A percentile compares a stretch with the other conserved stretches of the same genome.
These are phyloP conservation scores for Diaporthe batatas DNA, from an alignment of 2,329 filamentous ascomycete species.

Conservation along the genomic window DNA sequence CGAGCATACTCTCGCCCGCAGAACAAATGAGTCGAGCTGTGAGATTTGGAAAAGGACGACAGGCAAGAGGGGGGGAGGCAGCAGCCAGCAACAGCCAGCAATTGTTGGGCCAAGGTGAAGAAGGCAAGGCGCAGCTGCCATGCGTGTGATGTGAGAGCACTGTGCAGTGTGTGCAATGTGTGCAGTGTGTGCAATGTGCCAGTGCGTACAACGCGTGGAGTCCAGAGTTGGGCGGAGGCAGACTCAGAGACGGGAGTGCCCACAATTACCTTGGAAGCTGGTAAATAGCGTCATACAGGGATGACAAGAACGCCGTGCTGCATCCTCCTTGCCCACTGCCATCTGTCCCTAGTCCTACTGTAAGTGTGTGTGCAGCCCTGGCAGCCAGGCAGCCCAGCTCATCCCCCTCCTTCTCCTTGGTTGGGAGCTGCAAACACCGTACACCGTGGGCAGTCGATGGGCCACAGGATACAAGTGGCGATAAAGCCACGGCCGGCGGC, in stretches of 20 bases:
- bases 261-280: conserved; percentile 28
- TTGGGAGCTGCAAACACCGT: background rate
- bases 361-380: background rate
- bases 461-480: background rate
- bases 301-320: background rate
- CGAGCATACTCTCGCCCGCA: conserved; percentile 7
- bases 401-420: background rate
- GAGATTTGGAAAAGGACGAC: background rate
- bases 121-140: background rate
- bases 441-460: background rate
- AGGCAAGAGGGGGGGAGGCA: background rate
- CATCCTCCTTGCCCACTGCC: no score
- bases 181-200: background rate
- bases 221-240: conserved; percentile 18
- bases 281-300: conserved; percentile 23
- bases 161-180: background rate
- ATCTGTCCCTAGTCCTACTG: no score
- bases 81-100: background rate
- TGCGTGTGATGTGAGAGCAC: background rate
- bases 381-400: no score
- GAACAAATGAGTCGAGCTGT: background rate
- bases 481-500: conserved; percentile 10
- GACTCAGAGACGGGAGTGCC: conserved; percentile 4
- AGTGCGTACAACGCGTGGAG: conserved; percentile 11
- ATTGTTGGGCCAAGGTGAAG: background rate